Evolutionary conservation across 495 filamentous ascomycete species (phyloP), one percentile per base, ranked within the genome.

Genomic region (Neurospora sp.): DNA sequence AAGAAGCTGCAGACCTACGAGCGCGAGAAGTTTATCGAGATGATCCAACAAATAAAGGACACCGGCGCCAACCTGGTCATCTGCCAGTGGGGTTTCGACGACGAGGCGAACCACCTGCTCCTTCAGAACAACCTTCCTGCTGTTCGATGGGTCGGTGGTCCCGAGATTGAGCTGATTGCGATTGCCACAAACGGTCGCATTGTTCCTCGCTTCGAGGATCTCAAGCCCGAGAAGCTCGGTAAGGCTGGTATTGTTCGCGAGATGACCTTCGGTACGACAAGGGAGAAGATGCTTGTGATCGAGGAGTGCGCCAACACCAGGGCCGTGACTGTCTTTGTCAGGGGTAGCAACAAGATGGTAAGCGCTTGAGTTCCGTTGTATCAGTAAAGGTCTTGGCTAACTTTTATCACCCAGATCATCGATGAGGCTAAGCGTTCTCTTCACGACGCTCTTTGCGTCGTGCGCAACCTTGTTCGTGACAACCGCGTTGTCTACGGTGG

Each of bases 321-420:
- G 73, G 96, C 96, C 39, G 96, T 98, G 68, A 99, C 96, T 0
- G 89, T 96, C 59, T 99, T 99, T 80, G 90, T 99, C 68, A 86
- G 96, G 80, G 96, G 96, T 76, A 97, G 94, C 86, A 99, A 99
- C 87, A 99, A 98, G 87, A 99, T 99, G 96, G 93, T 94, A 79
- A 78, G 86, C 27, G 53, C 18, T 65, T 35, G 27, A 35, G 53
- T 7, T 27, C 53, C 27, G 53, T 65, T 27, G 14, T 16, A 35
- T 31, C 14, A 8, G 3, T 18, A 35, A 35, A 65, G 53, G 27
- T 35, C 53, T 81, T 69, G 73, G 10, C 53, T 74, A 69, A 74
- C 42, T 20, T 14, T 44, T 75, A 35, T 82, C 68, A 45, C 73
- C 65, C 75, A 97, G 93, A 97, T 99, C 80, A 98, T 98, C 80